Conservation (phyloP, 495 filamentous ascomycete genomes). For the Aspergillus bertholletiae region DNA sequence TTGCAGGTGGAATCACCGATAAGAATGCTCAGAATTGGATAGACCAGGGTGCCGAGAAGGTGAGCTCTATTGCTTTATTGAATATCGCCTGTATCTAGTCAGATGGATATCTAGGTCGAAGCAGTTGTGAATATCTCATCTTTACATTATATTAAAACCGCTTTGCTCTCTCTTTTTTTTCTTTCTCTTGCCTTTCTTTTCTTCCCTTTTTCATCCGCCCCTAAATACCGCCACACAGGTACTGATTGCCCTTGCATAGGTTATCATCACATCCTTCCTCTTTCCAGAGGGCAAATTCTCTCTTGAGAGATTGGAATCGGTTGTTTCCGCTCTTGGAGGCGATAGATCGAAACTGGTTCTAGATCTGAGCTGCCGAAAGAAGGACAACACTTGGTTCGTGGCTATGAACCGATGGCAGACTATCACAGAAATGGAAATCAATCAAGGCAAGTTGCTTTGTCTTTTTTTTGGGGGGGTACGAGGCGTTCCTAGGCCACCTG, state of each 20-base stretch:
- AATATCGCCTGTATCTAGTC: not conserved
- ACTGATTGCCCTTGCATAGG: slow-evolving; percentile 50
- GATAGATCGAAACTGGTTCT: slow-evolving; percentile 84
- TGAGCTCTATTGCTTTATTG: slow-evolving; percentile 32
- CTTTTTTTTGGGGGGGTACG: not conserved
- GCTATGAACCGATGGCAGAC: slow-evolving; percentile 99
- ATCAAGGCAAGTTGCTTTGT: slow-evolving; percentile 54
- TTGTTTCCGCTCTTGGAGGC: slow-evolving; percentile 65
- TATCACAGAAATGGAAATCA: slow-evolving; percentile 92
- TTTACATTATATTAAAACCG: no score
- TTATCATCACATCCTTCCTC: slow-evolving; percentile 83
- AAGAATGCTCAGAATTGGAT: slow-evolving; percentile 84
- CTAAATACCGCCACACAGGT: no score
- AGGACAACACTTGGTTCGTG: slow-evolving; percentile 78
- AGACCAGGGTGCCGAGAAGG: slow-evolving; percentile 84
- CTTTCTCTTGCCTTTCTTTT: no score
- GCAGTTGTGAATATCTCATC: no score
- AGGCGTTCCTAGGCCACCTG: no score
- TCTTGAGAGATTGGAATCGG: slow-evolving; percentile 62
- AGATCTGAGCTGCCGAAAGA: slow-evolving; percentile 83
- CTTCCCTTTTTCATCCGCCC: no score
- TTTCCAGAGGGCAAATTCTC: slow-evolving; percentile 84
- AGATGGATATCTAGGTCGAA: not conserved
- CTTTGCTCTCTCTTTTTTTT: slow-evolving; percentile 1
- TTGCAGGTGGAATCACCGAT: slow-evolving; percentile 88